These are phyloP conservation scores for Aspergillus luchuensis DNA, from an alignment of 2,329 filamentous ascomycete species.

Conservation along the genomic window DNA sequence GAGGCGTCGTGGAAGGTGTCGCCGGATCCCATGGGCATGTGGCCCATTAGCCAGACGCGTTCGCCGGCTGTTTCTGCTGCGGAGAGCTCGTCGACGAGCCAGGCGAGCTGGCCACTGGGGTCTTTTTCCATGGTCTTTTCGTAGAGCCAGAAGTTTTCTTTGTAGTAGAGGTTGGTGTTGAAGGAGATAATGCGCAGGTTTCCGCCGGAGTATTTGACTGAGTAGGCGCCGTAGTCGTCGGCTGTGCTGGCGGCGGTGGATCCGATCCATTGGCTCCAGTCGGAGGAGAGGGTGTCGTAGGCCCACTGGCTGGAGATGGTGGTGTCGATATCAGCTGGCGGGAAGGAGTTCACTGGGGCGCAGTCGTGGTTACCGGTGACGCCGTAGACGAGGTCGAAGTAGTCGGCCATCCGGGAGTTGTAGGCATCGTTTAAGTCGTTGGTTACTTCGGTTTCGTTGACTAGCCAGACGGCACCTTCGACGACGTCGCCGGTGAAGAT, in stretches of 20 bases:
- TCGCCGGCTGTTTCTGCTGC: constrained; percentile 55
- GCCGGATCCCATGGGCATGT: constrained; percentile 53
- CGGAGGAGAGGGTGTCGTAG: constrained; percentile 51
- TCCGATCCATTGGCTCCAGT: constrained; percentile 56
- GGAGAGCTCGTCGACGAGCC: constrained; percentile 56
- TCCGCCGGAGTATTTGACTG: constrained; percentile 47
- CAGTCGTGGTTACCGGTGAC: constrained; percentile 61
- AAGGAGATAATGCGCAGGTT: constrained; percentile 58
- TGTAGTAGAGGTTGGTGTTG: constrained; percentile 30
- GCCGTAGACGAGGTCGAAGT: constrained; percentile 51
- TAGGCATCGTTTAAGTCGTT: constrained; percentile 50
- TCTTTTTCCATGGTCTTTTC: constrained; percentile 57
- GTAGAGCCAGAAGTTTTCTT: constrained; percentile 51
- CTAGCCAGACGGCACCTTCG: constrained; percentile 50
- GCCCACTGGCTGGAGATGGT: constrained; percentile 53
- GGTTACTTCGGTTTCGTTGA: constrained; percentile 38
- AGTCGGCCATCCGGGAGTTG: constrained; percentile 45
- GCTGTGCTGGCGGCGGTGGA: constrained; percentile 36
- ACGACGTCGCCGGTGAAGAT: constrained; percentile 63
- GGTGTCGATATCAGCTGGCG: constrained; percentile 43
- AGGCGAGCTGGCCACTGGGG: constrained; percentile 51
- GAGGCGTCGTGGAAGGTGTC: constrained; percentile 52
- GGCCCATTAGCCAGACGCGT: constrained; percentile 58
- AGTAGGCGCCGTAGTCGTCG: constrained; percentile 53
- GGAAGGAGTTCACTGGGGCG: constrained; percentile 54